Conservation (phyloP, 129 eudicot genomes). For the Gnaphalium uliginosum region DNA sequence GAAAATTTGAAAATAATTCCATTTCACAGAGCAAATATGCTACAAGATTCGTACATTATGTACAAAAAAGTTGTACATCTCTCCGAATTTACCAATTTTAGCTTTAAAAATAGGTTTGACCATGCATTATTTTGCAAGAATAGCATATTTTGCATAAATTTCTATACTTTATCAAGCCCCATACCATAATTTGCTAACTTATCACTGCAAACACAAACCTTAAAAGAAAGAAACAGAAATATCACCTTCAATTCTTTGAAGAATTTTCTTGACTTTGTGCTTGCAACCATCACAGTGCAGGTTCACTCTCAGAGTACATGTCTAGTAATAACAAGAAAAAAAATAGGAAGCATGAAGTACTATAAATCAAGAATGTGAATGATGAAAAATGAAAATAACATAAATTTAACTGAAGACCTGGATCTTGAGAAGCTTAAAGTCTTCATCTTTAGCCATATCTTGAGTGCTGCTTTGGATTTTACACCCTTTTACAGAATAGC, state of each 20-base stretch:
- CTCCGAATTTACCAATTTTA: neutral
- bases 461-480: conserved; percentile 34
- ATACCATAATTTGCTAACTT: conserved; percentile 15
- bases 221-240: neutral
- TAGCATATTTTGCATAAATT: conserved; percentile 22
- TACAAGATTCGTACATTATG: conserved; percentile 18
- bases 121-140: conserved; percentile 23
- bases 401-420: conserved; percentile 40
- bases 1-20: conserved; percentile 11
- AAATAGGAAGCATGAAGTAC: neutral
- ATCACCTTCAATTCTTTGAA: conserved; percentile 53
- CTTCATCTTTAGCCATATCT: conserved; percentile 85
- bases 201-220: conserved; percentile 19
- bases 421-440: conserved; percentile 95
- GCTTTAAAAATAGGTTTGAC: neutral
- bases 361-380: neutral
- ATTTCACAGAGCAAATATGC: conserved; percentile 1
- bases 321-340: conserved; percentile 14
- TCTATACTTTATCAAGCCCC: neutral
- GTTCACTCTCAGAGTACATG: conserved; percentile 46
- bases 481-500: conserved; percentile 21
- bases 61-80: neutral
- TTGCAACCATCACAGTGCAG: conserved; percentile 58
- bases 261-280: conserved; percentile 52
- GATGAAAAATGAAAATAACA: neutral